Base-by-base conservation (phyloP, 495 filamentous ascomycete genomes). In the Halenospora varia region DNA sequence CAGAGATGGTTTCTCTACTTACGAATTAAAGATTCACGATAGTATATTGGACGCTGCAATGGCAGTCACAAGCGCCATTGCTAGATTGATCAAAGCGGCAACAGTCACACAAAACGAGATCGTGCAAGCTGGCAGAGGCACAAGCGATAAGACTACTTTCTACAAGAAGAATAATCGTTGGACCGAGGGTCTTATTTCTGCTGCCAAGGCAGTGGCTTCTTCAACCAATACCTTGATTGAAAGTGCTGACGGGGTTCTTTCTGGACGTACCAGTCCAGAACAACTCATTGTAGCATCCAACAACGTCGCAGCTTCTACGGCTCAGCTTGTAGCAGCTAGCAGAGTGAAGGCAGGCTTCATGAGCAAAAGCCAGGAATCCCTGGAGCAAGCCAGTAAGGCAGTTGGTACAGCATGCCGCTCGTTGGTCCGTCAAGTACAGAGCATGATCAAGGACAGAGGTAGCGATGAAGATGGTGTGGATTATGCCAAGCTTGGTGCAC, bases 161-260 rank as follows among this genome's bases (percentile, higher is more conserved):
- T 98, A 98, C 85, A 98, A 98, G 82, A 96, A 96, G 76, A 95
- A 97, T 79, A 83, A 83, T 71, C 85, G 94, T 41, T 98, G 94
- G 94, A 97, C 94, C 0, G 95, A 98, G 68, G 94, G 94, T 48
- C 81, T 98, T 46, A 96, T 98, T 70, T 95, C 89, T 29, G 94
- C 94, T 3, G 94, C 94, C 50, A 97, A 97, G 75, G 94, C 94
- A 1, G 95, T 98, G 6, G 94, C 94, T 11, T 69, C 76, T 2
- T 92, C 89, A 0, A 98, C 95, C 44, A 97, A 96, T 75, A 94
- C 84, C 29, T 79, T 98, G 59, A 98, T 97, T 62, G 95, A 97
- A 77, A 97, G 92, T 18, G 94, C 94, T 3, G 94, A 98, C 66
- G 94, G 94, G 48, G 94, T 98, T 25, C 87, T 98, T 57, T 90